Evolutionary conservation across 352 stramenopile species (phyloP).

Genomic region (Phytophthora fragariaefolia): DNA sequence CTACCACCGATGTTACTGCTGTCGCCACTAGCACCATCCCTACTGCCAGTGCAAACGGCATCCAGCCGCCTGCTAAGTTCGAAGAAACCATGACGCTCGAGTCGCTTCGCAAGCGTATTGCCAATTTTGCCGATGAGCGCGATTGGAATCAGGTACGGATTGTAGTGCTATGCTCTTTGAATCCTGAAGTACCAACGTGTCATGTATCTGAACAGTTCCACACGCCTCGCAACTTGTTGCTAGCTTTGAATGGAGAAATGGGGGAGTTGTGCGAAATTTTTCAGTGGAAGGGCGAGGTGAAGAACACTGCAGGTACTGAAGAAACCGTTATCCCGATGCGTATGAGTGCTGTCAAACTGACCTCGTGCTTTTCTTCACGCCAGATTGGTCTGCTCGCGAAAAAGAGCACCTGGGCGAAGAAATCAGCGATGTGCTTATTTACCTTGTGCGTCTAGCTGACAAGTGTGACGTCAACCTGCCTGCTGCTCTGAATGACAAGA

Average conservation of each 20-base stretch:
- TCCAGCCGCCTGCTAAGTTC: slow-evolving; percentile 39
- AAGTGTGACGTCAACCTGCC: slow-evolving; percentile 92
- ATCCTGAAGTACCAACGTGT: slow-evolving; percentile 8
- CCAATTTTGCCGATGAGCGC: slow-evolving; percentile 62
- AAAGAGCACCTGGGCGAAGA: slow-evolving; percentile 95
- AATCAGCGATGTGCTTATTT: slow-evolving; percentile 97
- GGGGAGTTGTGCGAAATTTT: slow-evolving; percentile 95
- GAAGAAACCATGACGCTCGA: slow-evolving; percentile 72
- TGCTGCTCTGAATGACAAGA: slow-evolving; percentile 91
- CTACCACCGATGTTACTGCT: slow-evolving; percentile 30
- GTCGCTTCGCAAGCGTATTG: slow-evolving; percentile 57
- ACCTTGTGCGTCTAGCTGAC: slow-evolving; percentile 95
- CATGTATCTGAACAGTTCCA: slow-evolving; percentile 40
- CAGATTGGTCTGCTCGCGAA: slow-evolving; percentile 81
- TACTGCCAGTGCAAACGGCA: slow-evolving; percentile 4
- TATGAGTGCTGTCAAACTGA: slow-evolving; percentile 5
- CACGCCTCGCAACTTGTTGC: slow-evolving; percentile 92
- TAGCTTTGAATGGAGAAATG: slow-evolving; percentile 95
- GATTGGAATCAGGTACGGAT: slow-evolving; percentile 79
- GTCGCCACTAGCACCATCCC: slow-evolving; percentile 27
- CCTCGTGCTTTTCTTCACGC: slow-evolving; percentile 3
- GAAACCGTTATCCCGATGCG: not conserved
- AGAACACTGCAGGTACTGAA: slow-evolving; percentile 62
- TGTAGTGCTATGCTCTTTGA: not conserved
- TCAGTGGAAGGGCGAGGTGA: slow-evolving; percentile 94